Conservation (phyloP, 352 stramenopile species). For the Phytophthora melonis region DNA sequence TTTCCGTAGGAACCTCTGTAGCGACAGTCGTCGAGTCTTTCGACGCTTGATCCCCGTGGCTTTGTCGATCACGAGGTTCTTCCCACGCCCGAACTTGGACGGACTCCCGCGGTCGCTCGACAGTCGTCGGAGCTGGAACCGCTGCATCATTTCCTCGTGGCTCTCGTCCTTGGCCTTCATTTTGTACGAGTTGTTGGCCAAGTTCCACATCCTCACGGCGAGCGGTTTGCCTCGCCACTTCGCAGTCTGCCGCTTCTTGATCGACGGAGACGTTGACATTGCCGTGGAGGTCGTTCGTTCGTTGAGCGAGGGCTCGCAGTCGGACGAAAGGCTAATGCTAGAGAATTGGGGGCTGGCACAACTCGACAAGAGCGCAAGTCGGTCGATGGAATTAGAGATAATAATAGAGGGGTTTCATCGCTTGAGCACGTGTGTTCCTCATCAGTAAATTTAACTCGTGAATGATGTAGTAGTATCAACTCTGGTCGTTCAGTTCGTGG, state of each 20-base stretch:
- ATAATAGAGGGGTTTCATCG: not conserved
- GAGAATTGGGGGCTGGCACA: not conserved
- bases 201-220: not conserved
- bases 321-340: not conserved
- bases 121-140: conserved; percentile 44
- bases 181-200: conserved; percentile 4
- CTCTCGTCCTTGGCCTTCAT: conserved; percentile 5
- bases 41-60: not conserved
- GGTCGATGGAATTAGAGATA: no score
- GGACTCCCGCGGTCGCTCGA: not conserved
- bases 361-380: not conserved
- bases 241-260: not conserved
- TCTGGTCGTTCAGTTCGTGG: not conserved
- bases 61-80: conserved; percentile 32
- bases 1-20: not conserved
- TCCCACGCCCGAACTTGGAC: conserved; percentile 8
- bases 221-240: not conserved
- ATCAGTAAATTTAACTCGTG: not conserved
- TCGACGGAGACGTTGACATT: not conserved
- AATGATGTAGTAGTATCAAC: not conserved
- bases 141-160: conserved; percentile 30
- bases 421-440: not conserved
- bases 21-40: conserved; percentile 1
- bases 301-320: not conserved
- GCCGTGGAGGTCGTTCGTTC: not conserved